A percentile compares a stretch with the other conserved stretches of the same genome.
Conservation (phyloP, 1,139 yeast genomes). For the Blastobotrys petasosporus region DNA sequence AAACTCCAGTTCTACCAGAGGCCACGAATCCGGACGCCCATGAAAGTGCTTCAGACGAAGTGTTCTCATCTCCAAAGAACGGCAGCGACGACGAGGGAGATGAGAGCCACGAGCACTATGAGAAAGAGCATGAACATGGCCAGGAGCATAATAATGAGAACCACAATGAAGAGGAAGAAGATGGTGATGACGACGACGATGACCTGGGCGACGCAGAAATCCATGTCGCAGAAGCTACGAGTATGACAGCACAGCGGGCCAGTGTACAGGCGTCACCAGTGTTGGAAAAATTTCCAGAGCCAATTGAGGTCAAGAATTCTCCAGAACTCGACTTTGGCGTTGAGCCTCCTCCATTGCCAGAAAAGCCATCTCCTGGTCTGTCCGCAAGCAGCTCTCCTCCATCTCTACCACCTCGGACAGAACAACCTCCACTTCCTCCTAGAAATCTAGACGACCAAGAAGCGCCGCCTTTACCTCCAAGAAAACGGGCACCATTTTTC, state of each 20-base stretch:
- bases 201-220: neutral
- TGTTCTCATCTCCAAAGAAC: conserved; percentile 4
- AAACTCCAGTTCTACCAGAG: neutral
- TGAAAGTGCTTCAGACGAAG: neutral
- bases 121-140: neutral
- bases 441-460: conserved; percentile 6
- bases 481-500: conserved; percentile 32
- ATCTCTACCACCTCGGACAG: neutral
- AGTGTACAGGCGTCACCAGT: too few species aligned
- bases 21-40: neutral
- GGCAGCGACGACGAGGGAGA: conserved; percentile 7
- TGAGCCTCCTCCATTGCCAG: too few species aligned
- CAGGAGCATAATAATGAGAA: neutral
- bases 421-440: conserved; percentile 13
- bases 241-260: too few species aligned
- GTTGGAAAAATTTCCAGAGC: neutral
- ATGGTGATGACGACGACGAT: neutral
- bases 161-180: neutral
- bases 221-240: too few species aligned
- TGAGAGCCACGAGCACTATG: conserved; percentile 1
- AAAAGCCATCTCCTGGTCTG: too few species aligned
- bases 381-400: neutral
- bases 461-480: conserved; percentile 30
- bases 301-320: neutral
- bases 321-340: too few species aligned